Percentiles rank a stretch among this genome's conserved stretches.
Conservation (phyloP, 2,329 filamentous ascomycete species). For the Paecilomyces niveus region DNA sequence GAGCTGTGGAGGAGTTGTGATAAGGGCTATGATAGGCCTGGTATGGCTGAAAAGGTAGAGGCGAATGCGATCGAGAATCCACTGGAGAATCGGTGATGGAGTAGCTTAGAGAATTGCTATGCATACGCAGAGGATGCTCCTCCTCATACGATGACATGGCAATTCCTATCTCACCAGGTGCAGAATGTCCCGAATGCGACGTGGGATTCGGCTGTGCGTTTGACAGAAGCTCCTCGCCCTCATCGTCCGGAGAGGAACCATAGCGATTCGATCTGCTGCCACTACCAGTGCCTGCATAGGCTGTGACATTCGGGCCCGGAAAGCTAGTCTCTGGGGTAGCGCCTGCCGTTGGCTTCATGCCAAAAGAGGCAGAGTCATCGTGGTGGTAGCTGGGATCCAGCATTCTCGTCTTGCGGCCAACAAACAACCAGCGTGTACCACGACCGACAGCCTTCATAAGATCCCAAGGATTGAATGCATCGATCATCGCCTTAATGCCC, state of each 20-base stretch:
- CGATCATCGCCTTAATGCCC: conserved; percentile 58
- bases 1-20: not conserved
- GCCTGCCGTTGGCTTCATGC: conserved; percentile 16
- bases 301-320: conserved; percentile 13
- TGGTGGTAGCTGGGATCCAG: conserved; percentile 34
- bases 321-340: conserved; percentile 5
- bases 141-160: conserved; percentile 13
- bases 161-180: conserved; percentile 1
- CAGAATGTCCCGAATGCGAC: conserved; percentile 4
- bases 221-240: conserved; percentile 31
- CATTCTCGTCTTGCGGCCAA: conserved; percentile 53
- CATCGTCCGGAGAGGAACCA: conserved; percentile 20
- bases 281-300: conserved; percentile 20
- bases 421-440: conserved; percentile 72
- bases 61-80: not conserved
- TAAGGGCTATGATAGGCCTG: conserved; percentile 1
- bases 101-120: not conserved
- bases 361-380: conserved; percentile 19
- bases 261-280: conserved; percentile 17
- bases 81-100: not conserved
- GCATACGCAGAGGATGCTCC: conserved; percentile 4
- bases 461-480: conserved; percentile 77
- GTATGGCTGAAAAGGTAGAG: not conserved
- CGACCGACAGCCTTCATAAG: conserved; percentile 72
- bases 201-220: conserved; percentile 31